Conservation (phyloP, 2,329 filamentous ascomycete species). For the Tolypocladium ovalisporum region DNA sequence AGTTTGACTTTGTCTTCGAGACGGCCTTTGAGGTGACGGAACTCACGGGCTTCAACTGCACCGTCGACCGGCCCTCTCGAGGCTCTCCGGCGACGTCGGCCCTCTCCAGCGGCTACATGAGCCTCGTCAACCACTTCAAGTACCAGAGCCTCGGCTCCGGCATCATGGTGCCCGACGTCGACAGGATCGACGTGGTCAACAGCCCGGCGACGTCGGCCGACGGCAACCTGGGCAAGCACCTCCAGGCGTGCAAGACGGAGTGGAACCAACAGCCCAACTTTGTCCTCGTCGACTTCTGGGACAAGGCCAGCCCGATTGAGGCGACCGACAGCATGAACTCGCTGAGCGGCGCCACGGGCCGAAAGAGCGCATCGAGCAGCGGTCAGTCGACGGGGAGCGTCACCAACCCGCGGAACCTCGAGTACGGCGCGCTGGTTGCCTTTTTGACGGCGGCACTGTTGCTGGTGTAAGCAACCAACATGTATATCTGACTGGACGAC, state of each 20-base stretch:
- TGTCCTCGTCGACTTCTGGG: slow-evolving; percentile 71
- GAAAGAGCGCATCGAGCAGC: slow-evolving; percentile 11
- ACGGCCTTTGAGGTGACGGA: slow-evolving; percentile 55
- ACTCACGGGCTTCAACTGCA: slow-evolving; percentile 60
- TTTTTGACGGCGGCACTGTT: slow-evolving; percentile 31
- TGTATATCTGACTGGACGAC: neutral
- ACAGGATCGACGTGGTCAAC: slow-evolving; percentile 54
- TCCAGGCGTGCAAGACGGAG: slow-evolving; percentile 38
- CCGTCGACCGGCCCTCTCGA: slow-evolving; percentile 50
- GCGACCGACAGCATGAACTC: slow-evolving; percentile 60
- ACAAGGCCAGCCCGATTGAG: slow-evolving; percentile 57
- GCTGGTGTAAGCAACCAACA: slow-evolving; percentile 13
- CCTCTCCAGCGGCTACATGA: slow-evolving; percentile 47
- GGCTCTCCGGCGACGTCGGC: slow-evolving; percentile 40
- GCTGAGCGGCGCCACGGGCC: slow-evolving; percentile 27
- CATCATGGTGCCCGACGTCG: slow-evolving; percentile 51
- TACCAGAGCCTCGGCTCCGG: slow-evolving; percentile 43
- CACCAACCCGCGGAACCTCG: slow-evolving; percentile 10
- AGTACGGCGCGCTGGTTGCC: slow-evolving; percentile 28
- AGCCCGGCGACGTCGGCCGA: slow-evolving; percentile 38
- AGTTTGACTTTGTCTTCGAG: slow-evolving; percentile 62
- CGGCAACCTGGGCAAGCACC: slow-evolving; percentile 45
- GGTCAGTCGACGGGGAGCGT: slow-evolving; percentile 7
- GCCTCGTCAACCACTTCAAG: slow-evolving; percentile 74
- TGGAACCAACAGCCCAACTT: slow-evolving; percentile 61